Conservation (phyloP, 306 rosid genomes). For the Echinosophora koreensis region DNA sequence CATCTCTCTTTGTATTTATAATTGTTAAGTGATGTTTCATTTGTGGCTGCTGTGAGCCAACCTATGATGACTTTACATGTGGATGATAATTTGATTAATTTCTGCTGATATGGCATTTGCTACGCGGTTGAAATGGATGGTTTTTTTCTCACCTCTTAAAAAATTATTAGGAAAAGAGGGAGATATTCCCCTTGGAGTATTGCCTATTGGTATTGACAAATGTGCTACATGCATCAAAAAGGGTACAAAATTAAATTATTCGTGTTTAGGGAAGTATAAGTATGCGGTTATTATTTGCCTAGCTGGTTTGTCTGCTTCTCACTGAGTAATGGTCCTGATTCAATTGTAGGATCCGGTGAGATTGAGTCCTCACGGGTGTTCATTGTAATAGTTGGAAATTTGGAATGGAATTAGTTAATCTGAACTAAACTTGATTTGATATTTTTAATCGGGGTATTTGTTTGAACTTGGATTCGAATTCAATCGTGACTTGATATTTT, state of each 20-base stretch:
- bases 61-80: conserved; percentile 59
- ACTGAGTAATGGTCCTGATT: conserved; percentile 63
- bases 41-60: conserved; percentile 70
- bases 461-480: too few species aligned
- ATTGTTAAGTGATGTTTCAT: conserved; percentile 63
- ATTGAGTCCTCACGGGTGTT: conserved; percentile 22
- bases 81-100: conserved; percentile 67
- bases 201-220: conserved; percentile 45
- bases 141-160: conserved; percentile 62
- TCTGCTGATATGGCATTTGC: conserved; percentile 55
- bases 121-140: conserved; percentile 60
- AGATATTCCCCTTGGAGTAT: conserved; percentile 25
- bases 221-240: conserved; percentile 42
- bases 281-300: conserved; percentile 62
- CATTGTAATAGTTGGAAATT: too few species aligned
- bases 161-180: conserved; percentile 9
- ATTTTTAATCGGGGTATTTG: too few species aligned
- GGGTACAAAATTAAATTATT: conserved; percentile 29
- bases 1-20: conserved; percentile 58
- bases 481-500: too few species aligned
- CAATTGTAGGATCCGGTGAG: conserved; percentile 47
- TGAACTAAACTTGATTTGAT: too few species aligned
- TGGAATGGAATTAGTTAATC: too few species aligned
- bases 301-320: conserved; percentile 45
- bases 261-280: conserved; percentile 47